Evolutionary conservation across 129 eudicot genomes (phyloP).

Genomic region (Artemisia argyi): DNA sequence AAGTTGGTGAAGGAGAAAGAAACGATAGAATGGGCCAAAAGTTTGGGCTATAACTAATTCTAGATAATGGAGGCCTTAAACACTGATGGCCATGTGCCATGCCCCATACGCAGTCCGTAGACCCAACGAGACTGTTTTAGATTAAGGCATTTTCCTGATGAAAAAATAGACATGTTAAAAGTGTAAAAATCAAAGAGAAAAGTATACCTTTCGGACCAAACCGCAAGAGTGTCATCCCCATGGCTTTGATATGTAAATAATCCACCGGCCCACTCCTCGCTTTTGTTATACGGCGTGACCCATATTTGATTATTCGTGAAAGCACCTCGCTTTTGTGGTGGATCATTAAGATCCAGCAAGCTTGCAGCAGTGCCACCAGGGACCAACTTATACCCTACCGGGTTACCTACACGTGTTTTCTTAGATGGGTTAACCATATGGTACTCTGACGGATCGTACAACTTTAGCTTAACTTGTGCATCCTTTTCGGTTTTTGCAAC

Average conservation of each 20-base stretch:
- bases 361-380: conserved; percentile 96
- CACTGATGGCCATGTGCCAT: too few relatives aligned
- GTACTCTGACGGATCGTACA: conserved; percentile 88
- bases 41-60: too few relatives aligned
- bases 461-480: conserved; percentile 77
- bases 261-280: conserved; percentile 98
- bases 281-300: conserved; percentile 90
- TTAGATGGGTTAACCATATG: conserved; percentile 77
- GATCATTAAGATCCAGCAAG: conserved; percentile 76
- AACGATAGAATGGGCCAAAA: too few relatives aligned
- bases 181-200: background rate
- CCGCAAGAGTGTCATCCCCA: conserved; percentile 88
- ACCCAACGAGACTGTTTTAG: too few relatives aligned
- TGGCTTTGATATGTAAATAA: conserved; percentile 77
- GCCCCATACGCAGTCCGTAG: too few relatives aligned
- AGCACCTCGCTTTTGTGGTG: conserved; percentile 91
- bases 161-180: background rate
- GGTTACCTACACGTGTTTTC: conserved; percentile 84
- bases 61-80: too few relatives aligned
- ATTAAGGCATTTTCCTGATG: too few relatives aligned
- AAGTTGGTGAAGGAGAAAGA: too few relatives aligned
- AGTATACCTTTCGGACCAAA: conserved; percentile 84
- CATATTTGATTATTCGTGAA: conserved; percentile 95
- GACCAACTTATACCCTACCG: conserved; percentile 88
- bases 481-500: conserved; percentile 93